Evolutionary conservation across 129 eudicot species (phyloP).

Genomic region (Flaveria trinervia): DNA sequence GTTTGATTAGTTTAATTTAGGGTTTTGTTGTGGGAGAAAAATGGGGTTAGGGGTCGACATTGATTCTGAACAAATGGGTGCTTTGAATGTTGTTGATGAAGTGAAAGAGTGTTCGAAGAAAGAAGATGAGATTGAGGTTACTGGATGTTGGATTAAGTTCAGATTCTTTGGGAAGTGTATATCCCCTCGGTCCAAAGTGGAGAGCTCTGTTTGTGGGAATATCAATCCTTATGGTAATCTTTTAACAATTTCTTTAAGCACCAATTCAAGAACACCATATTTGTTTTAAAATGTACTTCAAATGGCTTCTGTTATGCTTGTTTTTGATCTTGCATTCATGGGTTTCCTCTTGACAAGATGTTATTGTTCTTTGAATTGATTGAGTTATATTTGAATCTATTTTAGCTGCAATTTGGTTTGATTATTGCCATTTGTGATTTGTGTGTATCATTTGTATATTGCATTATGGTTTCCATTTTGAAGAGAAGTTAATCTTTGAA

Average conservation of each 20-base stretch:
- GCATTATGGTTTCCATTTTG: conserved; percentile 7
- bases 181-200: conserved; percentile 61
- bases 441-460: not conserved
- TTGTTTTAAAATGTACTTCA: not conserved
- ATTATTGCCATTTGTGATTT: conserved; percentile 27
- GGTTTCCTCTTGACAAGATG: not conserved
- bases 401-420: conserved; percentile 17
- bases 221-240: conserved; percentile 48
- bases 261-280: not conserved
- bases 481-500: not conserved
- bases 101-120: conserved; percentile 41
- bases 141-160: conserved; percentile 67
- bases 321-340: not conserved
- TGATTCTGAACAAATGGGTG: conserved; percentile 42
- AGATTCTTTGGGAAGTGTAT: conserved; percentile 65
- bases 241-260: conserved; percentile 12
- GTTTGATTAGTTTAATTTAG: conserved; percentile 24
- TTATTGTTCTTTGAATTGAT: conserved; percentile 12
- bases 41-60: conserved; percentile 51
- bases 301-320: not conserved
- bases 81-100: conserved; percentile 30
- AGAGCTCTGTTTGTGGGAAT: conserved; percentile 54
- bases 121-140: conserved; percentile 43
- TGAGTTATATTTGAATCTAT: not conserved
- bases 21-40: conserved; percentile 21